These are phyloP conservation scores for Paraleonurus japonicus DNA, from an alignment of 257 asterid genomes.

Conservation along the genomic window DNA sequence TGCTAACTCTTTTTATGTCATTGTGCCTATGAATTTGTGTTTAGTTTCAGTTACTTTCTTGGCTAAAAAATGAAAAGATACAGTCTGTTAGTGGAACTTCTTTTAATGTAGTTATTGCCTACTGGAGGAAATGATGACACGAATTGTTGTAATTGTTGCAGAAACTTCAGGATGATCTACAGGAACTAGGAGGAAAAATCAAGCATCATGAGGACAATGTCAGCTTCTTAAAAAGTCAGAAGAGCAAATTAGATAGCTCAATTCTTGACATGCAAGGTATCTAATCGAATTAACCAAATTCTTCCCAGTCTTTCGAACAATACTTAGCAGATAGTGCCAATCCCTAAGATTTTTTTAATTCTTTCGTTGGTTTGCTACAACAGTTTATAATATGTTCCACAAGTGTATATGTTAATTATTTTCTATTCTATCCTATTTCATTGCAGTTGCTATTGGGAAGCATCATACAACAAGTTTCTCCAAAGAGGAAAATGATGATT, in stretches of 20 bases:
- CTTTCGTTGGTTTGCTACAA: neutral
- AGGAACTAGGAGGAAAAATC: constrained; percentile 52
- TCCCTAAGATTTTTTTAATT: neutral
- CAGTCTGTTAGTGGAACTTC: neutral
- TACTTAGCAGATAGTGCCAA: too few species aligned
- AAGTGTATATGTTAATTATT: neutral
- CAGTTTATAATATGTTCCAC: neutral
- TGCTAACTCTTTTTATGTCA: constrained; percentile 4
- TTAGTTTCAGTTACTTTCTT: neutral
- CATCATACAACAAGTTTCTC: constrained; percentile 33
- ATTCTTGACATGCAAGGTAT: constrained; percentile 65
- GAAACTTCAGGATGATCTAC: constrained; percentile 64
- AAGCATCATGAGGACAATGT: constrained; percentile 69
- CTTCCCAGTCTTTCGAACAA: neutral
- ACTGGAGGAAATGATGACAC: constrained; percentile 7
- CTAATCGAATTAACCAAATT: neutral
- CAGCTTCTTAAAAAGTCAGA: constrained; percentile 44
- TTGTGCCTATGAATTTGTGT: constrained; percentile 2
- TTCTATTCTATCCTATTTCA: constrained; percentile 10
- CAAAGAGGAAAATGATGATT: constrained; percentile 31
- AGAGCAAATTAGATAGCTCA: constrained; percentile 48
- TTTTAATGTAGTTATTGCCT: neutral
- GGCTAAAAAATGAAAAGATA: neutral
- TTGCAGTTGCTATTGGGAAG: constrained; percentile 63
- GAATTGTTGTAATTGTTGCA: constrained; percentile 34